These are phyloP conservation scores for Pseudocercospora fuligena DNA, from an alignment of 2,329 filamentous ascomycete genomes.

Conservation along the genomic window DNA sequence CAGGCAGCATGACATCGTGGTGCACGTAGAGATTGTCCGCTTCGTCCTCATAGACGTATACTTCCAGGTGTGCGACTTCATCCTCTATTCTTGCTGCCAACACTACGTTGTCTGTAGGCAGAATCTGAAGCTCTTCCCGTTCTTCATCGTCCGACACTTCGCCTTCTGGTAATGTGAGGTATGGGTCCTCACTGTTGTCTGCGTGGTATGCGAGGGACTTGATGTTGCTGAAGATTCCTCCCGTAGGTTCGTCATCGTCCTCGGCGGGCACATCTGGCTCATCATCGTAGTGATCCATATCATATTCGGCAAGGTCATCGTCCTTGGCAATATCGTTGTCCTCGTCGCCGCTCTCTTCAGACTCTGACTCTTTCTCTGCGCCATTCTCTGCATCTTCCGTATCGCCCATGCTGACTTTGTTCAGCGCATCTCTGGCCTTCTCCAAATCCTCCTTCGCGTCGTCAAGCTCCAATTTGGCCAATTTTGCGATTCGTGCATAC, in stretches of 20 bases:
- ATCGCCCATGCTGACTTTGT: slow-evolving; percentile 41
- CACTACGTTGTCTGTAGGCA: slow-evolving; percentile 90
- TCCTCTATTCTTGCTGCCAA: slow-evolving; percentile 94
- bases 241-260: slow-evolving; percentile 60
- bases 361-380: slow-evolving; percentile 58
- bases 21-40: slow-evolving; percentile 98
- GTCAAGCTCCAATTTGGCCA: slow-evolving; percentile 72
- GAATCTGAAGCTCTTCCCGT: slow-evolving; percentile 88
- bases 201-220: slow-evolving; percentile 93
- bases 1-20: slow-evolving; percentile 98
- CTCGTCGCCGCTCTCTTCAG: slow-evolving; percentile 34
- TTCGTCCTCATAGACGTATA: slow-evolving; percentile 95
- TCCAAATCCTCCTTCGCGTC: slow-evolving; percentile 87
- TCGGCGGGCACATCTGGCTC: slow-evolving; percentile 58
- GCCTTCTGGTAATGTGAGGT: slow-evolving; percentile 82
- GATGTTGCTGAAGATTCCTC: slow-evolving; percentile 90
- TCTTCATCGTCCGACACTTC: slow-evolving; percentile 77
- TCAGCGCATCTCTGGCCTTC: slow-evolving; percentile 61
- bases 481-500: slow-evolving; percentile 55
- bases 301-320: slow-evolving; percentile 92
- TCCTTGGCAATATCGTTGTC: slow-evolving; percentile 34
- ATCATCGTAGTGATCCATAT: slow-evolving; percentile 94
- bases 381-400: slow-evolving; percentile 72
- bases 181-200: slow-evolving; percentile 92
- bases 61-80: slow-evolving; percentile 92